Evolutionary conservation across 768 basidiomycete genomes (phyloP), one percentile per base, ranked within the genome.

Genomic region (Agaricus subrufescens): DNA sequence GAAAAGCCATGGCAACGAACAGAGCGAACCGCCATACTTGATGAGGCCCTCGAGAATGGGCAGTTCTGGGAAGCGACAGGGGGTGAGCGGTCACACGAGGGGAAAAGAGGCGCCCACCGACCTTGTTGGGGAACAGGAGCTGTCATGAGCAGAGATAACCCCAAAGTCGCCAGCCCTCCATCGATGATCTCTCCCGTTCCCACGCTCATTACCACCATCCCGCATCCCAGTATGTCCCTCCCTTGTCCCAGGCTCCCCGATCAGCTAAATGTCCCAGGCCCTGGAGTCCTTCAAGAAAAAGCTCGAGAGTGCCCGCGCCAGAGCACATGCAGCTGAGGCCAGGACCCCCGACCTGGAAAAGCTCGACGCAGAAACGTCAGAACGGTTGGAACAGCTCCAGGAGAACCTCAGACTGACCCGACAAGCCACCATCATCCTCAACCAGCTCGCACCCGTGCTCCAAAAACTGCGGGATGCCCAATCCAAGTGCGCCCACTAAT

Each of bases 11-110:
- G 26, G 38, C 47, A 37, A 42, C n/a, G 37, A 49, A 45, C 3
- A 46, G 3, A 52, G 19, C 27, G 50, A 56, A 52, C 56, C 60
- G 53, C 67, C 74, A 50, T 62, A 94, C 94, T 91, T 89, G 72
- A 97, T 94, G 62, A 98, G 84, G 30, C 89, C 81, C 79, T 98
- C 96, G 66, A 98, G 86, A 70, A 98, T 92, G 57, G 91, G 87
- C 60, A 94, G 78, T 76, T 98, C 96, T 87, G 74, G 66, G 55
- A 54, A 52, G 19, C 19, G 1, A 19, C 19, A 43, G 57, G 58
- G 54, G 52, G 59, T 52, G 40, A 43, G 4, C 49, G 61, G 55
- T 61, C 59, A n/a, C 25, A 46, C 45, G 8, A 31, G 30, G 38
- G 52, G 30, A 10, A 49, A 55, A 52, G 45, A 46, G 47, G 58